A percentile compares a stretch with the other conserved stretches of the same genome.
phyloP scores from a whole-genome alignment of 306 rosid species.

The Vachellia collinsii region DNA sequence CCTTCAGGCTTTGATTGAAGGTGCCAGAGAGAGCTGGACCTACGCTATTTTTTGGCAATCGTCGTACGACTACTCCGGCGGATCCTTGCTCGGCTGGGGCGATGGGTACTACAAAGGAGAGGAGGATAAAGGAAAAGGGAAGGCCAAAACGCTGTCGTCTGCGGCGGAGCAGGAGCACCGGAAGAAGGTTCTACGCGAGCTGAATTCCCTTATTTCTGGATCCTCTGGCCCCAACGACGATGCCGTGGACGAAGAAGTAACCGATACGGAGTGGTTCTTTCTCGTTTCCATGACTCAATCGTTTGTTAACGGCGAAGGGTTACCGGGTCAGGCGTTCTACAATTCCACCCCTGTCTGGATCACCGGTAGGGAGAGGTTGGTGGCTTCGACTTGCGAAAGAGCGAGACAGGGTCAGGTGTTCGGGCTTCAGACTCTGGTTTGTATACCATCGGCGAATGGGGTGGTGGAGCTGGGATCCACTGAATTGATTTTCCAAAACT shows the following conservation, averaged over 20 bases:
- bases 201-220: conserved; percentile 85
- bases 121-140: conserved; percentile 60
- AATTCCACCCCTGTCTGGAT: conserved; percentile 68
- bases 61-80: conserved; percentile 64
- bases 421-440: conserved; percentile 76
- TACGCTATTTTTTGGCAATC: conserved; percentile 98
- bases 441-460: conserved; percentile 79
- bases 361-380: conserved; percentile 60
- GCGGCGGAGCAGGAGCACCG: conserved; percentile 80
- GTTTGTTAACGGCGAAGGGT: conserved; percentile 64
- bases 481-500: conserved; percentile 51
- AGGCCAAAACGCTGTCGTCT: conserved; percentile 44
- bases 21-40: conserved; percentile 70
- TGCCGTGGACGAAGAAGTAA: conserved; percentile 81
- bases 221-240: conserved; percentile 54
- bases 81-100: conserved; percentile 84
- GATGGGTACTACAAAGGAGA: conserved; percentile 96
- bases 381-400: conserved; percentile 62
- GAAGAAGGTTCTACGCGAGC: conserved; percentile 78
- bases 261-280: conserved; percentile 98
- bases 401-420: conserved; percentile 67
- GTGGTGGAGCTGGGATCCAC: conserved; percentile 78
- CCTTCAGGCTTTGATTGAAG: conserved; percentile 56
- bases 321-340: conserved; percentile 77
- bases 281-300: conserved; percentile 91